A percentile compares a stretch with the other conserved stretches of the same genome.
Conservation (phyloP, 768 basidiomycete genomes). For the Floccularia luteovirens region DNA sequence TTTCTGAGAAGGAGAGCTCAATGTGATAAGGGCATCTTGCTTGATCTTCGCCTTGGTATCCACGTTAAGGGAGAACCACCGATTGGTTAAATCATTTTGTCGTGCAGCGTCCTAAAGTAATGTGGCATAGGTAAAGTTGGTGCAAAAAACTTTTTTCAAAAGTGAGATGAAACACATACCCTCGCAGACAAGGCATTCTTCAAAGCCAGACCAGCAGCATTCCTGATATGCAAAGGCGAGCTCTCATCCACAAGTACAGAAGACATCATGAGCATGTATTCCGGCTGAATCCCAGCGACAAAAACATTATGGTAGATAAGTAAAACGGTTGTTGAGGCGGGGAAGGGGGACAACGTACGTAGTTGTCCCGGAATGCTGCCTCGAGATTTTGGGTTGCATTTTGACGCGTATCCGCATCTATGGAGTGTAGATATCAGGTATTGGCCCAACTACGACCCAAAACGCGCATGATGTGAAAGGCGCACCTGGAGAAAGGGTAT, state of each 20-base stretch:
- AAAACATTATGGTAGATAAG: constrained; percentile 13
- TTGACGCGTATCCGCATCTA: constrained; percentile 88
- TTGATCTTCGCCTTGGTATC: constrained; percentile 78
- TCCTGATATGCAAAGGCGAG: constrained; percentile 68
- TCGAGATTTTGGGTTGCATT: constrained; percentile 89
- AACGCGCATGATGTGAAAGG: constrained; percentile 24
- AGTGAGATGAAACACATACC: constrained; percentile 64
- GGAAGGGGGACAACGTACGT: constrained; percentile 46
- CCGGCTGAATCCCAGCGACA: no score
- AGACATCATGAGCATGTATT: constrained; percentile 89
- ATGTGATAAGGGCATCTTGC: constrained; percentile 74
- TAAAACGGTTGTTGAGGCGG: constrained; percentile 7
- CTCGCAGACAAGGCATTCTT: constrained; percentile 92
- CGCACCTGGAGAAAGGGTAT: constrained; percentile 87
- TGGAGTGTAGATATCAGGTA: constrained; percentile 10
- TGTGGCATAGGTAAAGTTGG: constrained; percentile 12
- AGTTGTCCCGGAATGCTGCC: constrained; percentile 80
- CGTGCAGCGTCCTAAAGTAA: constrained; percentile 59
- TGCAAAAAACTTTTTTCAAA: constrained; percentile 9
- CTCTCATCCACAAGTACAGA: constrained; percentile 75
- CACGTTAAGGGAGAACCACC: constrained; percentile 75
- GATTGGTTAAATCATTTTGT: constrained; percentile 65
- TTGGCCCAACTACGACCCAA: constrained; percentile 13
- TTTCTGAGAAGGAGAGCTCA: constrained; percentile 63
- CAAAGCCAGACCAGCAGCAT: constrained; percentile 93